Evolutionary conservation across 2,329 filamentous ascomycete genomes (phyloP), one percentile per base, ranked within the genome.

Genomic region (Rhynchosporium graminicola): DNA sequence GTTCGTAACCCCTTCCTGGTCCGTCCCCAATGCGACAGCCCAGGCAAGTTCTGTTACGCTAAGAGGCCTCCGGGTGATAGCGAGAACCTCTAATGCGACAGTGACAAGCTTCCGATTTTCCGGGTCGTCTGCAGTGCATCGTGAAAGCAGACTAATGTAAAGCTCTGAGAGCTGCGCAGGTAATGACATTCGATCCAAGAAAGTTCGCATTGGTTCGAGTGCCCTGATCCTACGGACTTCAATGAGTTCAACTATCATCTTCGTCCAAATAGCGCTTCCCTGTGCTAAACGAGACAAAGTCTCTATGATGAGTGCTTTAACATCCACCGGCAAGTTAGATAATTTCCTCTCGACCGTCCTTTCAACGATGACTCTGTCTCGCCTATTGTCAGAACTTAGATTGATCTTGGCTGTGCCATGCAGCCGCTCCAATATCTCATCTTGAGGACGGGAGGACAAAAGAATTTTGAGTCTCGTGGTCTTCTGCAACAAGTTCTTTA

Each of bases 231-330:
- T 50, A 50, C 47, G 47, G 47, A 50, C n/a, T 15, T 50, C 47
- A 33, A 50, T 50, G 47, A 50, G 47, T 50, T 50, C 47, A 50
- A 50, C 29, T 50, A 50, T 50, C 47, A 50, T 50, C 47, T 50
- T 50, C 47, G 47, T 50, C 47, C 47, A 50, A 10, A 50, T 50
- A 28, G 26, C 47, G 29, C 47, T 50, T 15, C 47, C 47, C 29
- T 50, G 47, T 10, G 47, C 47, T 4, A 50, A 50, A 50, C 47
- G 47, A 33, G 47, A 50, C 29, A 50, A 26, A 29, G 47, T 50
- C 47, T 28, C 47, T 50, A 50, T 50, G 29, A 50, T 15, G n/a
- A 50, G 47, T 50, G 4, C n/a, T 28, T n/a, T 50, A 15, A 50
- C 47, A 33, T 50, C 47, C 47, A 6, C 29, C 47, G 47, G 29